A percentile compares a stretch with the other conserved stretches of the same genome.
These are phyloP conservation scores for Fusarium begoniae DNA, from an alignment of 2,329 filamentous ascomycete genomes.

Conservation along the genomic window DNA sequence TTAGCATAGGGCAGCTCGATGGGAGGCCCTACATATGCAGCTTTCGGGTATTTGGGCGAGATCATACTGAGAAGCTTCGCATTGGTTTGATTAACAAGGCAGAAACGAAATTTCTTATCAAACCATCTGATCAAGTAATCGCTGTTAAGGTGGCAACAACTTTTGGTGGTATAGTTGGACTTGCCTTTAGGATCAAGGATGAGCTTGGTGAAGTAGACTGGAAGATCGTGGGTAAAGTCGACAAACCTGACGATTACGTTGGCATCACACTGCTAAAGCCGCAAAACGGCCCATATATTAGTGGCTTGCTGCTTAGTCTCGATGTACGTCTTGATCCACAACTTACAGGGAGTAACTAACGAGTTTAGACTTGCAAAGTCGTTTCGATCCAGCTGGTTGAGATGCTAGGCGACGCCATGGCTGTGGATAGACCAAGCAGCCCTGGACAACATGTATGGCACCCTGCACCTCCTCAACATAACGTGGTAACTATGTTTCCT, in stretches of 20 bases:
- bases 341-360: fast-evolving
- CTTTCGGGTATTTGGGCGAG: not conserved
- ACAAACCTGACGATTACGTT: not conserved
- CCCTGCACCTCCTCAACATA: not conserved
- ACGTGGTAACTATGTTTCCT: not conserved
- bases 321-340: not conserved
- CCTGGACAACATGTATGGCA: not conserved
- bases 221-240: not conserved
- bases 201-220: fast-evolving
- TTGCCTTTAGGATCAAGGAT: not conserved
- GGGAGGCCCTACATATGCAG: not conserved
- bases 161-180: not conserved
- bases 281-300: not conserved
- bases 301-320: not conserved
- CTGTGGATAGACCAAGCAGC: fast-evolving
- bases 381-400: not conserved
- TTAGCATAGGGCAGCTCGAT: not conserved
- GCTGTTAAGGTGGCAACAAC: not conserved
- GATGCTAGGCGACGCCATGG: fast-evolving
- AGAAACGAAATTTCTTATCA: not conserved
- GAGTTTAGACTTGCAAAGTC: not conserved
- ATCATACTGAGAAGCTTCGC: not conserved
- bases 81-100: not conserved
- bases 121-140: not conserved
- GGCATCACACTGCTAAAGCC: not conserved